A percentile compares a stretch with the other conserved stretches of the same genome.
Conservation (phyloP, 257 asterid species). For the Ehretia macrophylla region DNA sequence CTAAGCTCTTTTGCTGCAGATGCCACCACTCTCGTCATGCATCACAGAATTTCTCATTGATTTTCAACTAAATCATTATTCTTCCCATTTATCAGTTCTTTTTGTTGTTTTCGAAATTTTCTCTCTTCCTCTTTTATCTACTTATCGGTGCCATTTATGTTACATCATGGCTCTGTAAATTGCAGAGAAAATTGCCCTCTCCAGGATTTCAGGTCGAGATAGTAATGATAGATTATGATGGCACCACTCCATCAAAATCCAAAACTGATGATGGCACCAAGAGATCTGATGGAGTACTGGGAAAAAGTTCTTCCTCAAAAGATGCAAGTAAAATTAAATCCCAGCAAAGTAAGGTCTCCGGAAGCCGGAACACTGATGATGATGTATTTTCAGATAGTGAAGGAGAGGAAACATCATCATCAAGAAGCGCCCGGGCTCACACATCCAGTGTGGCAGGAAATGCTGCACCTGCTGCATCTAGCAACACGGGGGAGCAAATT, state of each 20-base stretch:
- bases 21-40: too few relatives aligned
- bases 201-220: constrained; percentile 92
- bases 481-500: constrained; percentile 29
- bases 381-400: constrained; percentile 92
- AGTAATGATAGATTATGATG: constrained; percentile 80
- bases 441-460: constrained; percentile 26
- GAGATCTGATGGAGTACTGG: constrained; percentile 32
- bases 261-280: constrained; percentile 26
- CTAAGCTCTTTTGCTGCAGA: too few relatives aligned
- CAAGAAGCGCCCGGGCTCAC: constrained; percentile 27
- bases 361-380: constrained; percentile 48
- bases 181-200: constrained; percentile 93
- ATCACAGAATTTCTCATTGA: constrained; percentile 11
- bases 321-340: constrained; percentile 33
- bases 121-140: background rate
- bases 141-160: background rate
- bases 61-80: background rate
- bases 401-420: constrained; percentile 56
- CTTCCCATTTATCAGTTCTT: background rate
- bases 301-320: constrained; percentile 34
- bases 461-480: constrained; percentile 30
- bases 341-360: constrained; percentile 31
- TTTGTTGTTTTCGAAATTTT: background rate
- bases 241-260: constrained; percentile 44
- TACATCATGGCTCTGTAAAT: background rate